Evolutionary conservation across 108 stramenopile genomes (phyloP).

Genomic region (Cyclotella atomus): DNA sequence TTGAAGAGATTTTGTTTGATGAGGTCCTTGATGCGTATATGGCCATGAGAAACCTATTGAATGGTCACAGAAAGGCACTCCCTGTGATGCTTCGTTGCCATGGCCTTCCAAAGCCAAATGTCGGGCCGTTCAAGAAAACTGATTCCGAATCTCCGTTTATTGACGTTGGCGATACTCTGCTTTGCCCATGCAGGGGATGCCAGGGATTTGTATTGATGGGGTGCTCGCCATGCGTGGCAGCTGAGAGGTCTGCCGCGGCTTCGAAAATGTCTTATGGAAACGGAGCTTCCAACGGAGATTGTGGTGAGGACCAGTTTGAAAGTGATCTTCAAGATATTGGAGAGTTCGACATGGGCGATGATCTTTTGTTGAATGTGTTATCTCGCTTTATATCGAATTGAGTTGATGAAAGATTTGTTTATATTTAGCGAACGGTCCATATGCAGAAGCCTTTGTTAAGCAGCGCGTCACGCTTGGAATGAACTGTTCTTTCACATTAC

Average conservation of each 20-base stretch:
- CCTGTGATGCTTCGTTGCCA: constrained; percentile 84
- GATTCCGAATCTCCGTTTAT: constrained; percentile 55
- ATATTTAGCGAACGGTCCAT: no score
- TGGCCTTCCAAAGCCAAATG: constrained; percentile 76
- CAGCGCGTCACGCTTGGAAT: no score
- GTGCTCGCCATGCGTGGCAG: constrained; percentile 87
- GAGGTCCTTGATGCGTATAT: constrained; percentile 83
- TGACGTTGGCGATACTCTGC: constrained; percentile 79
- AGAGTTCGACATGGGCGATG: constrained; percentile 81
- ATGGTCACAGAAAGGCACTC: constrained; percentile 76
- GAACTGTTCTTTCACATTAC: no score
- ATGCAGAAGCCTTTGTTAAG: no score
- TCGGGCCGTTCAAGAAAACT: constrained; percentile 37
- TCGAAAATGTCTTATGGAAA: constrained; percentile 38
- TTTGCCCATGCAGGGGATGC: constrained; percentile 85
- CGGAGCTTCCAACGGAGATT: constrained; percentile 48
- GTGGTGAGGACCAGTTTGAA: constrained; percentile 60
- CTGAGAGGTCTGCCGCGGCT: constrained; percentile 66
- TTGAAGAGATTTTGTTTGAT: constrained; percentile 83
- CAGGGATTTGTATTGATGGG: constrained; percentile 93
- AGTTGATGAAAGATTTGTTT: not conserved
- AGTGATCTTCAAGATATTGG: constrained; percentile 64
- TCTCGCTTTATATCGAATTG: constrained; percentile 54
- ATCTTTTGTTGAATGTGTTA: constrained; percentile 75
- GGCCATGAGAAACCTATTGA: constrained; percentile 73